These are phyloP conservation scores for Ceratobasidium sp. DNA, from an alignment of 1,284 basidiomycete species.

Conservation along the genomic window DNA sequence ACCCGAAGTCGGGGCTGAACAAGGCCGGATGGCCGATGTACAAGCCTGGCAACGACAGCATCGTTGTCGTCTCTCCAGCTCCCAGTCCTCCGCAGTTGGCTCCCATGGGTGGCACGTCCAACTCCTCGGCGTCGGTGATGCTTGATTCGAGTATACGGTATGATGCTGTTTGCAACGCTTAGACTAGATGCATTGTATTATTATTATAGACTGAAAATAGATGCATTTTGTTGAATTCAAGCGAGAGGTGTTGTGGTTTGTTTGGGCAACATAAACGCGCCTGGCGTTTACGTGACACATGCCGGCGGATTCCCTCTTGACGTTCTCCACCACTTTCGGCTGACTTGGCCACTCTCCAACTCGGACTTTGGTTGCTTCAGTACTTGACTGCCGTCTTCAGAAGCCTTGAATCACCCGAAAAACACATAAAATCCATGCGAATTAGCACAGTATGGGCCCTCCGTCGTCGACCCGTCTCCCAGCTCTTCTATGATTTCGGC, in stretches of 20 bases:
- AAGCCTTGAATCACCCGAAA: not conserved
- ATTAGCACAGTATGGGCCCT: constrained; percentile 30
- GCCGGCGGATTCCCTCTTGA: constrained; percentile 32
- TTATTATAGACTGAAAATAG: not conserved
- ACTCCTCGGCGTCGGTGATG: not conserved
- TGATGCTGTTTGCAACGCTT: not conserved
- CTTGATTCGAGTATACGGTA: constrained; percentile 16
- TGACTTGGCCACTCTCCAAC: constrained; percentile 10
- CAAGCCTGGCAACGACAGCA: constrained; percentile 25
- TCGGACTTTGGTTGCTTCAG: not conserved
- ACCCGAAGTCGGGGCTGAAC: not conserved
- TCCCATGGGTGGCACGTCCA: not conserved
- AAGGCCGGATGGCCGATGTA: constrained; percentile 14
- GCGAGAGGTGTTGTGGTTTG: constrained; percentile 23
- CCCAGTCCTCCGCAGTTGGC: not conserved
- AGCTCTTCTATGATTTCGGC: constrained; percentile 40
- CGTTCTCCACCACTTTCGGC: constrained; percentile 6
- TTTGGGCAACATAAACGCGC: not conserved
- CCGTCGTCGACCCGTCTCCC: constrained; percentile 31
- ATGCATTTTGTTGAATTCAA: not conserved
- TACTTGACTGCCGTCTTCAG: not conserved
- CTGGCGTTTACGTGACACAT: no score
- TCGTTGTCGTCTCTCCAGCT: constrained; percentile 1
- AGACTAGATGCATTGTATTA: not conserved
- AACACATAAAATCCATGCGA: constrained; percentile 1